Evolutionary conservation across 2,329 filamentous ascomycete species (phyloP), one percentile per base, ranked within the genome.

Genomic region (Lachnellula hyalina): DNA sequence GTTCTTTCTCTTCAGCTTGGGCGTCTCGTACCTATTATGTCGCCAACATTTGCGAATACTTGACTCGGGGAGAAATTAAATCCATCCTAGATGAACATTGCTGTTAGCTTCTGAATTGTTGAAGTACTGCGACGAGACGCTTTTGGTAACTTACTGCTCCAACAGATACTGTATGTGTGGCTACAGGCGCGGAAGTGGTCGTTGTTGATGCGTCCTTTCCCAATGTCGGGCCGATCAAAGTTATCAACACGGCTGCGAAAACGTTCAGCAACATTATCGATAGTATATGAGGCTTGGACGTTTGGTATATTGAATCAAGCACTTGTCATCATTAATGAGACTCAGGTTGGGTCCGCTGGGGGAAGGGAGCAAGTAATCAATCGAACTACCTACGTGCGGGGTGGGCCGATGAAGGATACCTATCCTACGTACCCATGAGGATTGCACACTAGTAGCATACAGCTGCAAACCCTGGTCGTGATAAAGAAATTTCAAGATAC

Each of bases 31-130:
- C 75, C 67, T 44, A 82, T 71, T 5, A 73, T 70, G 63, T 81
- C 78, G 5, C 79, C 79, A 28, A 77, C 66, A n/a, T 67, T 63
- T 2, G 73, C 75, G 11, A 58, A 65, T 1, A 70, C 52, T 47
- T 66, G 52, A 49, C 70, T 63, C 0, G 75, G 75, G 0, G 53
- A 58, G 49, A 75, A 76, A 41, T 56, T 64, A 17, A 59, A 47
- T 9, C 63, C 63, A 47, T 59, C 56, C 63, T 67, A 54, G 15
- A n/a, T 32, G 25, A 19, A 49, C 23, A 46, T 23, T 34, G 7
- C 28, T 14, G 36, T 56, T 44, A 58, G 53, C 28, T 15, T 58
- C 49, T 21, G 34, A 25, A 25, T 25, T 41, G 21, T 28, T 25
- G 36, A 56, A 14, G 19, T 21, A 7, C 44, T 11, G 14, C 5